phyloP scores from a whole-genome alignment of 768 basidiomycete species.

The Russula ochroleuca region DNA sequence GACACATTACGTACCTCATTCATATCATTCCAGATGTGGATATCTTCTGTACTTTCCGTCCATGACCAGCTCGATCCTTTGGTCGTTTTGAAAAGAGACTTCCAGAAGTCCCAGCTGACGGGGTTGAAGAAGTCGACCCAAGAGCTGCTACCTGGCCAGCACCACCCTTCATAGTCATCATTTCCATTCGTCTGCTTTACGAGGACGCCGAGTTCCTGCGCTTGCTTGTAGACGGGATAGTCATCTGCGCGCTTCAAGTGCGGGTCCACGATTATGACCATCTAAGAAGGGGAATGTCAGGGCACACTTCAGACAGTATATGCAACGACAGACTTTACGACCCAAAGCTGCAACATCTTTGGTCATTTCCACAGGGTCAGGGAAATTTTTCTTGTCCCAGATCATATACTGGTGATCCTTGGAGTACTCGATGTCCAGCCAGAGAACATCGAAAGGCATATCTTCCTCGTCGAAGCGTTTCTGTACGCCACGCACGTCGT shows the following conservation, averaged over 20 bases:
- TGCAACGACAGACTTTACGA: slow-evolving; percentile 61
- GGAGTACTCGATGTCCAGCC: slow-evolving; percentile 96
- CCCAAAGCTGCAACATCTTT: slow-evolving; percentile 80
- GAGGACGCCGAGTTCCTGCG: slow-evolving; percentile 75
- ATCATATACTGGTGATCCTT: slow-evolving; percentile 96
- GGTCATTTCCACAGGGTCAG: slow-evolving; percentile 91
- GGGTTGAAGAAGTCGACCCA: slow-evolving; percentile 99
- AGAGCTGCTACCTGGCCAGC: slow-evolving; percentile 93
- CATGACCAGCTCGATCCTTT: slow-evolving; percentile 62
- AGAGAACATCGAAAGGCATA: slow-evolving; percentile 93
- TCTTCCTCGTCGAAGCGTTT: slow-evolving; percentile 88
- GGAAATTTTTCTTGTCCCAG: slow-evolving; percentile 91
- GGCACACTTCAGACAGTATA: background rate
- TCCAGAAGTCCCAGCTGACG: slow-evolving; percentile 87
- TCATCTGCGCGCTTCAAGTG: slow-evolving; percentile 80
- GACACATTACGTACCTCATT: slow-evolving; percentile 65
- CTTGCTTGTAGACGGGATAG: slow-evolving; percentile 83
- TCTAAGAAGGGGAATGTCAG: slow-evolving; percentile 46
- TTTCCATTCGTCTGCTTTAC: slow-evolving; percentile 77
- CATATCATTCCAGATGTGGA: slow-evolving; percentile 99
- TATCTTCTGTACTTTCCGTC: slow-evolving; percentile 72
- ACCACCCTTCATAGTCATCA: slow-evolving; percentile 95
- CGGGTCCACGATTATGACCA: slow-evolving; percentile 97
- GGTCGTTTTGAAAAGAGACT: slow-evolving; percentile 65
- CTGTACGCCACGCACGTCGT: slow-evolving; percentile 83